Evolutionary conservation across 257 asterid species (phyloP).

Genomic region (Leptodermis oblonga): DNA sequence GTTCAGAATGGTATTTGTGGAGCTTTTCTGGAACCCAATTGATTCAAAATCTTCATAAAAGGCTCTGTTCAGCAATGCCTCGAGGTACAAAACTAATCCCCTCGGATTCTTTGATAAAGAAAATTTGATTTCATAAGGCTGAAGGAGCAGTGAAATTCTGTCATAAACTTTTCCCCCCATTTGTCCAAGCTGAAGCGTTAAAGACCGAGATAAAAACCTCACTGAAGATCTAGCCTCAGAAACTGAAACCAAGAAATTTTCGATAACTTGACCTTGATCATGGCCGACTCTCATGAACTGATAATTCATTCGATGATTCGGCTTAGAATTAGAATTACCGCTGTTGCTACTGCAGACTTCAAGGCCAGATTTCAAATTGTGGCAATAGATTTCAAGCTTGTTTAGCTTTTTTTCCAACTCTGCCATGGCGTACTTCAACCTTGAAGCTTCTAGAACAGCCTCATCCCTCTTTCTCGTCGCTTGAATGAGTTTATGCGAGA

Average conservation of each 20-base stretch:
- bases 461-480: constrained; percentile 74
- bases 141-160: constrained; percentile 58
- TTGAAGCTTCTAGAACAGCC: constrained; percentile 81
- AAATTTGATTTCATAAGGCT: constrained; percentile 69
- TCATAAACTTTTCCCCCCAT: constrained; percentile 60
- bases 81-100: constrained; percentile 54
- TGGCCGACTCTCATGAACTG: constrained; percentile 38
- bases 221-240: constrained; percentile 70
- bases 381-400: constrained; percentile 84
- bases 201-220: constrained; percentile 51
- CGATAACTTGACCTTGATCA: constrained; percentile 54
- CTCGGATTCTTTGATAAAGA: constrained; percentile 70
- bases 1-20: constrained; percentile 44
- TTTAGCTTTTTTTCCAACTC: constrained; percentile 93
- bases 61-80: constrained; percentile 66
- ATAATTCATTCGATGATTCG: constrained; percentile 22
- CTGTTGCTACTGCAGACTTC: constrained; percentile 36
- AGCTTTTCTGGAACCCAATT: constrained; percentile 47
- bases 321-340: constrained; percentile 24
- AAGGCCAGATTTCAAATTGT: constrained; percentile 65
- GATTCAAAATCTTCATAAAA: constrained; percentile 79
- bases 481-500: constrained; percentile 68
- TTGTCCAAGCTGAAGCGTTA: constrained; percentile 53
- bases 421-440: constrained; percentile 66
- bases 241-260: constrained; percentile 63